phyloP scores from a whole-genome alignment of 1,139 yeast species.

The Diutina scorzettiae region DNA sequence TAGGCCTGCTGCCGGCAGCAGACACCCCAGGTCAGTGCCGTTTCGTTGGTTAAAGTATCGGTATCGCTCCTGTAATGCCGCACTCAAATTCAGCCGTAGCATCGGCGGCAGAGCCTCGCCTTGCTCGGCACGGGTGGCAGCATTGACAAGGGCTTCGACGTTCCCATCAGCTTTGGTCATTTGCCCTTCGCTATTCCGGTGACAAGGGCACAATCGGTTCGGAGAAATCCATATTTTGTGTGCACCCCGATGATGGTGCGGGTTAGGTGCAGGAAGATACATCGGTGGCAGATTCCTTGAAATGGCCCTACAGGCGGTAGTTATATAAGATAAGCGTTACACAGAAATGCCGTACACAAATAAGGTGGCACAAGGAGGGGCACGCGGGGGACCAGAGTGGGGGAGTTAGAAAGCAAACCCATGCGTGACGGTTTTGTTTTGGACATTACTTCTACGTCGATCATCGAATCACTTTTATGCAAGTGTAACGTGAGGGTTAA shows the following conservation, averaged over 20 bases:
- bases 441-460: no score
- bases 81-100: constrained; percentile 3
- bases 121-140: background rate
- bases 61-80: background rate
- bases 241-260: background rate
- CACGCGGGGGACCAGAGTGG: no score
- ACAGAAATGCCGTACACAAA: no score
- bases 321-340: no score
- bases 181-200: background rate
- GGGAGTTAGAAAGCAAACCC: no score
- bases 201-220: background rate
- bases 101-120: background rate
- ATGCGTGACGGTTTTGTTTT: no score
- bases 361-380: no score
- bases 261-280: background rate
- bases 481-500: no score
- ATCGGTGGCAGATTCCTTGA: background rate
- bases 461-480: no score
- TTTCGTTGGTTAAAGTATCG: background rate
- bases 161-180: constrained; percentile 6
- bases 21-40: background rate
- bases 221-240: background rate
- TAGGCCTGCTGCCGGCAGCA: background rate
- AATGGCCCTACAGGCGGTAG: no score
- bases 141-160: constrained; percentile 3